A percentile compares a stretch with the other conserved stretches of the same genome.
These are phyloP conservation scores for Lipomyces yamadae DNA, from an alignment of 805 yeast species.

Conservation along the genomic window DNA sequence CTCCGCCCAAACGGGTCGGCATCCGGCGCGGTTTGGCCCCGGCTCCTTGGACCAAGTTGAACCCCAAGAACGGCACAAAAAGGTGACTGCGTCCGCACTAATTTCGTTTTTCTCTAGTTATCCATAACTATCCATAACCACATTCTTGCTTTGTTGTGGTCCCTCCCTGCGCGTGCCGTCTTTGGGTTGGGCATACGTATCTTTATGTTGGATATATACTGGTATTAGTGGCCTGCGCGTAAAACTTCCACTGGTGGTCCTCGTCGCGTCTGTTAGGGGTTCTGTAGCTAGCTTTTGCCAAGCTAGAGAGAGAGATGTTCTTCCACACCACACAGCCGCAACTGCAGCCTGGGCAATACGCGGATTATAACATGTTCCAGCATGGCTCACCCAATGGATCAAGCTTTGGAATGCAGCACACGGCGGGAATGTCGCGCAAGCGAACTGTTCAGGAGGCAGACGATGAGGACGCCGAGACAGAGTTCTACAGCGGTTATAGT, in stretches of 20 bases:
- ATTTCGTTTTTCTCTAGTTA: too few relatives aligned
- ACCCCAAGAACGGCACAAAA: too few relatives aligned
- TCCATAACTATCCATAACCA: too few relatives aligned
- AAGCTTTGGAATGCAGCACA: constrained; percentile 46
- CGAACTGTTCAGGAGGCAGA: constrained; percentile 47
- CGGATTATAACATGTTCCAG: neutral
- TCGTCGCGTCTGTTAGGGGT: neutral
- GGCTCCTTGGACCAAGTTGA: too few relatives aligned
- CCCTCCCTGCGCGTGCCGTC: too few relatives aligned
- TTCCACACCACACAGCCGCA: neutral
- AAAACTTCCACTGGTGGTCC: neutral
- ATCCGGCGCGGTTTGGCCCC: too few relatives aligned
- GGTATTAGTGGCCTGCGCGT: neutral
- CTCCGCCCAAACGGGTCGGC: too few relatives aligned
- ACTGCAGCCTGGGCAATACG: neutral
- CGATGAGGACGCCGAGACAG: neutral
- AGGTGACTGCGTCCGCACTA: too few relatives aligned
- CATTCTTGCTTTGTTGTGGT: too few relatives aligned
- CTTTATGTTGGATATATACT: neutral
- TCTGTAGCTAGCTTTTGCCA: neutral
- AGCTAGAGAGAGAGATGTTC: neutral
- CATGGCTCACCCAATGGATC: constrained; percentile 41
- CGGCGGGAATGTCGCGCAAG: constrained; percentile 52
- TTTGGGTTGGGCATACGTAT: too few relatives aligned
- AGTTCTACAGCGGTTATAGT: neutral